phyloP scores from a whole-genome alignment of 2,329 filamentous ascomycete species.

The Hirsutella thompsonii region DNA sequence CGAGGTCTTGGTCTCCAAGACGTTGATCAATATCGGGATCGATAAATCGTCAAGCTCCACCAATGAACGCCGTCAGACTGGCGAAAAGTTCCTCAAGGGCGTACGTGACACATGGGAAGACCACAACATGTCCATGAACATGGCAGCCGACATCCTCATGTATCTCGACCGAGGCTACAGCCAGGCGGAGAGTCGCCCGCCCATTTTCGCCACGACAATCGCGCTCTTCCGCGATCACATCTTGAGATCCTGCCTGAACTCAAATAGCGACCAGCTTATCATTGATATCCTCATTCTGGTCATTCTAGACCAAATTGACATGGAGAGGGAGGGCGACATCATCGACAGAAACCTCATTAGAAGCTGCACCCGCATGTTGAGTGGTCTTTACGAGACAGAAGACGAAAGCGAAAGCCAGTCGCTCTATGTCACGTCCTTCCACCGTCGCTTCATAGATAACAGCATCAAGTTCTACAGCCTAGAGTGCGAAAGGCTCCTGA shows the following conservation, averaged over 20 bases:
- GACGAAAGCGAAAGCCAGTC: slow-evolving; percentile 67
- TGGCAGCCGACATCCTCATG: slow-evolving; percentile 94
- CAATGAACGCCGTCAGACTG: slow-evolving; percentile 66
- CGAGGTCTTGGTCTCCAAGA: slow-evolving; percentile 54
- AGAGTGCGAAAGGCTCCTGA: slow-evolving; percentile 64
- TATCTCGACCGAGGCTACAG: slow-evolving; percentile 87
- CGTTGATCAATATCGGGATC: slow-evolving; percentile 48
- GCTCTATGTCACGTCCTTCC: slow-evolving; percentile 74
- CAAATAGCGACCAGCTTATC: slow-evolving; percentile 36
- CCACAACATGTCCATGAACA: slow-evolving; percentile 86
- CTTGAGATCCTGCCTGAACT: slow-evolving; percentile 45
- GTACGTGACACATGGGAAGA: slow-evolving; percentile 74
- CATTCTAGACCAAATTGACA: slow-evolving; percentile 78
- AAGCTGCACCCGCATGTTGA: slow-evolving; percentile 79
- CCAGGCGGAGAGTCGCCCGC: slow-evolving; percentile 54
- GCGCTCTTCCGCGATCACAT: slow-evolving; percentile 81
- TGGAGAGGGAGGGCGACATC: slow-evolving; percentile 82
- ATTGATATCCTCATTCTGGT: slow-evolving; percentile 68
- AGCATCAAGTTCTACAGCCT: slow-evolving; percentile 62
- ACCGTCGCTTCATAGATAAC: slow-evolving; percentile 59
- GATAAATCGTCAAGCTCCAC: slow-evolving; percentile 49
- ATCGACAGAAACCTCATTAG: slow-evolving; percentile 76
- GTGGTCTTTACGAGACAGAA: slow-evolving; percentile 71
- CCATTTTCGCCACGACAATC: slow-evolving; percentile 77
- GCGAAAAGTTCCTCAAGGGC: slow-evolving; percentile 69